These are phyloP conservation scores for Epichloe baconii DNA, from an alignment of 2,329 filamentous ascomycete species.

Conservation along the genomic window DNA sequence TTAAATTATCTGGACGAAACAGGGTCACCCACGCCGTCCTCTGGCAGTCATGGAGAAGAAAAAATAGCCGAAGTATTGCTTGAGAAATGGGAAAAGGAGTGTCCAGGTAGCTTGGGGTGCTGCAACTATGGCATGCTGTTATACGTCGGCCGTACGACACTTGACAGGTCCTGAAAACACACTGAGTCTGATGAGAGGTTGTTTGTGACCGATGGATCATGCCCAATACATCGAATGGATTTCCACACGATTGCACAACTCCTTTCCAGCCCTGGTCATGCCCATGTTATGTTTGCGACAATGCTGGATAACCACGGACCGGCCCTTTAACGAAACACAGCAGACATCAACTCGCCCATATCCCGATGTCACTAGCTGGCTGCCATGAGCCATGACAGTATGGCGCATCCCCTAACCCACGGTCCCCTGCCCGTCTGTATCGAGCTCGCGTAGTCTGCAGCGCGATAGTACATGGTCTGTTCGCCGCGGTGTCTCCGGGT, in stretches of 20 bases:
- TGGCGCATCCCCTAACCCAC: background rate
- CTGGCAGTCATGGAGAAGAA: background rate
- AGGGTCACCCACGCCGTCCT: background rate
- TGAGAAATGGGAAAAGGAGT: background rate
- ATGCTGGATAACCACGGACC: conserved; percentile 7
- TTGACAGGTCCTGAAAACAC: conserved; percentile 3
- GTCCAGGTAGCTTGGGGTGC: conserved; percentile 1
- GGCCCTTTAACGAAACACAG: conserved; percentile 7
- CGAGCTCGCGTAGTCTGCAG: background rate
- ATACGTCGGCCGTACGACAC: conserved; percentile 7
- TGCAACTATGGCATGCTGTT: conserved; percentile 6
- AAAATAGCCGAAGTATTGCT: conserved; percentile 5
- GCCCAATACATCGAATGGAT: conserved; percentile 1
- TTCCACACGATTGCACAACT: conserved; percentile 5
- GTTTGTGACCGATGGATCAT: conserved; percentile 3
- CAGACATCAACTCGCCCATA: conserved; percentile 4
- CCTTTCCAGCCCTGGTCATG: conserved; percentile 1
- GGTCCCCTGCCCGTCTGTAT: background rate
- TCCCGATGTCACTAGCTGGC: conserved; percentile 1
- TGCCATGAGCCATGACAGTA: background rate
- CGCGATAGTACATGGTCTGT: conserved; percentile 4
- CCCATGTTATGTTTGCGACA: conserved; percentile 8
- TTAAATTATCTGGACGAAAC: background rate
- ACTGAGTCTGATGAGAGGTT: conserved; percentile 5
- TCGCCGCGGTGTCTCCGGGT: conserved; percentile 4